Evolutionary conservation across 2,329 filamentous ascomycete species (phyloP).

Genomic region (Talaromyces sp.): DNA sequence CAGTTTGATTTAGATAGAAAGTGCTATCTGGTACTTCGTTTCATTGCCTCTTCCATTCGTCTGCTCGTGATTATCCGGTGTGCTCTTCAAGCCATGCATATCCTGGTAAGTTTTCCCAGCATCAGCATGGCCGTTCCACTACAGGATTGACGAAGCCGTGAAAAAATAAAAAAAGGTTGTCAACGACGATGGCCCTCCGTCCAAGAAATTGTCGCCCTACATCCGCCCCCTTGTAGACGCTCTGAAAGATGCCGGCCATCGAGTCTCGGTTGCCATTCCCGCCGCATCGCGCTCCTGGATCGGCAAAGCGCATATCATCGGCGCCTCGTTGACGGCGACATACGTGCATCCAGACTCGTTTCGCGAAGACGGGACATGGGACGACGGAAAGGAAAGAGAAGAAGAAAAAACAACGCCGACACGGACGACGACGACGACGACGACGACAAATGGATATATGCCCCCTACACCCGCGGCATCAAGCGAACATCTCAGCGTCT

Average conservation of each 20-base stretch:
- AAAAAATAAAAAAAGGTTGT: slow-evolving; percentile 34
- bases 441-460: not conserved
- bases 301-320: slow-evolving; percentile 91
- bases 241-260: slow-evolving; percentile 69
- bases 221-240: slow-evolving; percentile 66
- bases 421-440: too few species aligned
- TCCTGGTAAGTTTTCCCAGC: slow-evolving; percentile 13
- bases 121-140: not conserved
- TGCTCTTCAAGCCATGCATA: slow-evolving; percentile 13
- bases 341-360: slow-evolving; percentile 67
- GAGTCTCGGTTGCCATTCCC: slow-evolving; percentile 81
- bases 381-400: not conserved
- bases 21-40: slow-evolving; percentile 5
- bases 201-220: slow-evolving; percentile 67
- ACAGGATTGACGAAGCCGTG: not conserved
- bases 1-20: slow-evolving; percentile 2
- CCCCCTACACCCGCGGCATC: slow-evolving; percentile 14
- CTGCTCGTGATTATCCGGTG: not conserved
- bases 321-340: slow-evolving; percentile 71
- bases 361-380: slow-evolving; percentile 54
- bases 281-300: slow-evolving; percentile 91
- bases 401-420: not conserved
- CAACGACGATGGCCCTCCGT: slow-evolving; percentile 76
- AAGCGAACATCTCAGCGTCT: slow-evolving; percentile 9
- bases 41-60: not conserved